Evolutionary conservation across 495 filamentous ascomycete species (phyloP), one percentile per base, ranked within the genome.

Genomic region (Penicillium desertorum): DNA sequence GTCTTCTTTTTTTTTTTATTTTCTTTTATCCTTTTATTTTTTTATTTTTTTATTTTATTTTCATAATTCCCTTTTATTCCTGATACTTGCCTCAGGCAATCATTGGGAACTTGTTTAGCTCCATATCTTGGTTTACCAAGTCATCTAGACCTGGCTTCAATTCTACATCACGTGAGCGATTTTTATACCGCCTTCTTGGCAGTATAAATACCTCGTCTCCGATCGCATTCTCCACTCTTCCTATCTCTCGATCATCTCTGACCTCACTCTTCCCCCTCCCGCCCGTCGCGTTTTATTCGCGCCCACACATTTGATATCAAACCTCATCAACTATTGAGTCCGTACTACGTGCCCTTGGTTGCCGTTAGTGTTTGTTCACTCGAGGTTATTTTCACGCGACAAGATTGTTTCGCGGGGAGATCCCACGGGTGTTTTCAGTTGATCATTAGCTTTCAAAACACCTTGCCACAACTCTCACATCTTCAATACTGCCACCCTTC

Each of bases 171-270:
- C 76, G 76, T 79, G 75, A 79, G 54, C 25, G 5, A 7, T 9
- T 3, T 3, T 36, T 23, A 46, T 59, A 64, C 67, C 68, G 67
- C 67, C 65, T 66, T 66, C 76, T 76, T 77, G 75, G 76, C 76
- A 65, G 60, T 73, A 79, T 79, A 77, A 76, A 77, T 65, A 63
- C 54, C 62, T 63, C 48, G 54, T 60, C 62, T 62, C 62, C 62
- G 70, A 68, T 78, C 73, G 76, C 76, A 77, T 78, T 76, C 74
- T 78, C 74, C 74, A 78, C 73, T 67, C 62, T 69, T 62, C 59
- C 56, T 65, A 60, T 68, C 61, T 64, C 63, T 67, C 61, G 66
- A 43, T 55, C 51, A 43, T 55, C 51, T 44, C 51, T 62, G 19
- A 43, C 36, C 52, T 57, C 53, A 51, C 51, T 52, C 17, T 58